Evolutionary conservation across 2,329 filamentous ascomycete species (phyloP).

Genomic region (Emergomyces orientalis): DNA sequence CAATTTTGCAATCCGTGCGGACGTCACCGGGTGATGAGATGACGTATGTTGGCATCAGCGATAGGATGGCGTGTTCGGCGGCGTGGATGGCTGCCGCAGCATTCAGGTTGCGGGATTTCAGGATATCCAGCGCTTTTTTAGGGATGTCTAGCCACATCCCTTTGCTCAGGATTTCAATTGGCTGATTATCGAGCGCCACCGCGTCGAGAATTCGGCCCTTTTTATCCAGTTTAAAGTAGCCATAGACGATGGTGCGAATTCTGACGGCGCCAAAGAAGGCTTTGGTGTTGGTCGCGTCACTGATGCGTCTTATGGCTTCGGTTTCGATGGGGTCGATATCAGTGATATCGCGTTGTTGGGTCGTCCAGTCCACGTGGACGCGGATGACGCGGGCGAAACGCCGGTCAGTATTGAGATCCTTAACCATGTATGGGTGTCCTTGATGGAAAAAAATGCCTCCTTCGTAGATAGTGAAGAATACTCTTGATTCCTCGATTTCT

Average conservation of each 20-base stretch:
- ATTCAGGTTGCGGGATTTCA: constrained; percentile 63
- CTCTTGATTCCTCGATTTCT: constrained; percentile 91
- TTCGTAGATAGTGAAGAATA: constrained; percentile 92
- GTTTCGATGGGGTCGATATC: constrained; percentile 91
- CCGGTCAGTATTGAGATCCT: constrained; percentile 72
- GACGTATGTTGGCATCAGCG: constrained; percentile 81
- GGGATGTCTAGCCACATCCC: constrained; percentile 96
- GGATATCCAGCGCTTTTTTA: constrained; percentile 64
- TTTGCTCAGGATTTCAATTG: constrained; percentile 73
- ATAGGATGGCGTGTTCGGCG: constrained; percentile 83
- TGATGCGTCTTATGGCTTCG: constrained; percentile 70
- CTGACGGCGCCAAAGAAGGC: constrained; percentile 82
- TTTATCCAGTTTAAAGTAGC: constrained; percentile 94
- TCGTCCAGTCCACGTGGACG: constrained; percentile 92
- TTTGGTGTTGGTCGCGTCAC: constrained; percentile 47
- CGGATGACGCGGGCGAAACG: constrained; percentile 79
- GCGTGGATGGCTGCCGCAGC: constrained; percentile 87
- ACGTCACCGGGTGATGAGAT: constrained; percentile 85
- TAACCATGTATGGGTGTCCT: constrained; percentile 83
- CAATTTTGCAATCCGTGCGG: constrained; percentile 85
- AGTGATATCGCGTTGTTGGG: constrained; percentile 82
- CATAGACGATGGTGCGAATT: constrained; percentile 82
- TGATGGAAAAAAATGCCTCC: constrained; percentile 96
- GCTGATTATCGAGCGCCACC: constrained; percentile 85
- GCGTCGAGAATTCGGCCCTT: constrained; percentile 79